Evolutionary conservation across 805 yeast genomes (phyloP), one percentile per base, ranked within the genome.

Genomic region (Lipomyces starkeyi): DNA sequence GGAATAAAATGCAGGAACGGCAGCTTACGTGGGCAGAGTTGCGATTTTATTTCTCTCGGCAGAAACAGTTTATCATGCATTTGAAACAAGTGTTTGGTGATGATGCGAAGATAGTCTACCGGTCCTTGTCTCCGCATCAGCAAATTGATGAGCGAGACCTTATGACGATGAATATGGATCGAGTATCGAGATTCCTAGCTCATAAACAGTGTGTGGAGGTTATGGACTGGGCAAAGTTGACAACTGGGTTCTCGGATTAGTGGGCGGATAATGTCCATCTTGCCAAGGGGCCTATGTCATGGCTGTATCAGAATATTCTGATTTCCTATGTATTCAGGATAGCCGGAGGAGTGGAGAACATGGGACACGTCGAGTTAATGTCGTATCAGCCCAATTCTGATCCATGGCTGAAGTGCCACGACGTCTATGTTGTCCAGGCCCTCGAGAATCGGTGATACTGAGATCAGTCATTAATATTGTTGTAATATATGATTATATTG

Each of bases 281-380:
- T 25, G 17, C 17, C 11, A 17, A 14, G 2, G 67, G 69, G 7
- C 49, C 69, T 0, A 17, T 66, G 57, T 43, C 64, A 3, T 63
- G 66, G 67, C 25, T 66, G 20, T 63, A 59, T 52, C 17, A 34
- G 17, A 65, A 68, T 22, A 68, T 68, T 69, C 17, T 65, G 22
- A 14, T 68, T 29, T 61, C 66, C 6, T 68, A 68, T 32, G 34
- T 68, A 20, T 68, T 68, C 54, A 43, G 71, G 13, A 63, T 63
- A 9, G 60, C 66, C 14, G 71, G 71, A 5, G 71, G 71, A n/a
- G 35, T 63, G 25, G 70, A 67, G 61, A 25, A 53, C 17, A 35
- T 52, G 37, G 70, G 70, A 11, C 5, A 17, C 2, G 25, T 67
- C 34, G 22, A 37, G 25, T 60, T 67, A 7, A 37, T 35, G 13